These are phyloP conservation scores for Boletus sensibilis DNA, from an alignment of 768 basidiomycete genomes.

Conservation along the genomic window DNA sequence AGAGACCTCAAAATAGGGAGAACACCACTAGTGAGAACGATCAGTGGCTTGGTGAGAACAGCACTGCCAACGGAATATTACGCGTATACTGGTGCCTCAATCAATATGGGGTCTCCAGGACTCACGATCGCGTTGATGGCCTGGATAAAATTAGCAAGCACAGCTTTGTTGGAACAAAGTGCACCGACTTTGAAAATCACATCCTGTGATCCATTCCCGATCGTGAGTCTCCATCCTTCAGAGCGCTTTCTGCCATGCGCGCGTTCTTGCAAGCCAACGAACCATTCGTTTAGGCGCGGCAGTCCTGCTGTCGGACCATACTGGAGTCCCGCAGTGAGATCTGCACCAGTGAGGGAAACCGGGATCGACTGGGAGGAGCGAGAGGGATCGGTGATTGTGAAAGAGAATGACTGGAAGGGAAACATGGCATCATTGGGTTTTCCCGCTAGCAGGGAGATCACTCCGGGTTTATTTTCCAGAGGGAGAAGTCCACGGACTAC, in stretches of 20 bases:
- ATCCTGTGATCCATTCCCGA: slow-evolving; percentile 89
- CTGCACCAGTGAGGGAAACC: slow-evolving; percentile 54
- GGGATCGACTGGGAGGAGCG: slow-evolving; percentile 44
- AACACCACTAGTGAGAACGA: slow-evolving; percentile 48
- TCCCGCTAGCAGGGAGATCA: slow-evolving; percentile 84
- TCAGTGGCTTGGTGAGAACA: slow-evolving; percentile 12
- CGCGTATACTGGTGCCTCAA: slow-evolving; percentile 84
- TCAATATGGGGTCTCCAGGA: slow-evolving; percentile 75
- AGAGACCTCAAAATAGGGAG: slow-evolving; percentile 61
- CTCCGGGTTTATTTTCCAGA: slow-evolving; percentile 72
- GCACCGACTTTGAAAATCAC: slow-evolving; percentile 73
- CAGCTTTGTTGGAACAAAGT: neutral
- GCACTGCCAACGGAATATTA: slow-evolving; percentile 33
- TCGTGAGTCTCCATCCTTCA: slow-evolving; percentile 72
- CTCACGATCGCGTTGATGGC: slow-evolving; percentile 69
- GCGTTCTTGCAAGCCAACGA: slow-evolving; percentile 65
- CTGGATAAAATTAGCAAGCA: slow-evolving; percentile 38
- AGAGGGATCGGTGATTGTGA: slow-evolving; percentile 54
- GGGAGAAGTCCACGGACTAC: slow-evolving; percentile 71
- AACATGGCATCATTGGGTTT: slow-evolving; percentile 91
- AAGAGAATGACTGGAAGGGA: slow-evolving; percentile 80
- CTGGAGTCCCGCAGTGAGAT: slow-evolving; percentile 70
- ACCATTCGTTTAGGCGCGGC: slow-evolving; percentile 62
- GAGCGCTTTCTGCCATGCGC: slow-evolving; percentile 61
- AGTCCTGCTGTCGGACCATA: slow-evolving; percentile 74